These are phyloP conservation scores for Laetiporus sulphureus DNA, from an alignment of 1,284 basidiomycete genomes.

Conservation along the genomic window DNA sequence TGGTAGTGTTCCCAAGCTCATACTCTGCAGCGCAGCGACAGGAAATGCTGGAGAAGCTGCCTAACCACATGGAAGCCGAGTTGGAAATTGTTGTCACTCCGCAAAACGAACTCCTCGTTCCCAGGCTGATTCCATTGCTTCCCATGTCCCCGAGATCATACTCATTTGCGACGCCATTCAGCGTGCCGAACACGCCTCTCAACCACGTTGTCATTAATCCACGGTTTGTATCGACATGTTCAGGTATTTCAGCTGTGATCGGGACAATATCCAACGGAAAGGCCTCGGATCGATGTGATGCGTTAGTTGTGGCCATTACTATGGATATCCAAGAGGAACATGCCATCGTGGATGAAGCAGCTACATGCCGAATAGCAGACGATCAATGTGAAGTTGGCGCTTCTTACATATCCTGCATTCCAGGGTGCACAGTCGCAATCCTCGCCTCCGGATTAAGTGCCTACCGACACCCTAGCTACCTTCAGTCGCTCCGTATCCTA, in stretches of 20 bases:
- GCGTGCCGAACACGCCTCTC: neutral
- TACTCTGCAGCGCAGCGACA: constrained; percentile 1
- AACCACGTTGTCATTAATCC: too few species aligned
- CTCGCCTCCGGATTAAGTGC: constrained; percentile 1
- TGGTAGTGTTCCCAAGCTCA: constrained; percentile 9
- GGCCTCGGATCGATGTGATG: too few species aligned
- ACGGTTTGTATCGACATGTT: too few species aligned
- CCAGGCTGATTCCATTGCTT: constrained; percentile 7
- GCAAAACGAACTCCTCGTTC: constrained; percentile 7
- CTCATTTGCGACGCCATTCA: too few species aligned
- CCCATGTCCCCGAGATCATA: neutral
- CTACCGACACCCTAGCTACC: constrained; percentile 4
- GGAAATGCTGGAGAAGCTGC: neutral
- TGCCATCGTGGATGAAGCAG: neutral
- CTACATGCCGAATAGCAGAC: neutral
- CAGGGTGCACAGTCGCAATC: neutral
- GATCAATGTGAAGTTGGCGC: neutral
- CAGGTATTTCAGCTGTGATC: too few species aligned
- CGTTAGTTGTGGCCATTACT: too few species aligned
- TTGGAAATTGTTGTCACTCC: constrained; percentile 8
- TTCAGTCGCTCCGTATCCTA: constrained; percentile 4
- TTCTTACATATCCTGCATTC: neutral
- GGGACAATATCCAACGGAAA: too few species aligned
- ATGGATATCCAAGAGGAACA: too few species aligned
- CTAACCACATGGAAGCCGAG: constrained; percentile 1